Conservation (phyloP, 306 rosid species). For the Medicago truncatula region DNA sequence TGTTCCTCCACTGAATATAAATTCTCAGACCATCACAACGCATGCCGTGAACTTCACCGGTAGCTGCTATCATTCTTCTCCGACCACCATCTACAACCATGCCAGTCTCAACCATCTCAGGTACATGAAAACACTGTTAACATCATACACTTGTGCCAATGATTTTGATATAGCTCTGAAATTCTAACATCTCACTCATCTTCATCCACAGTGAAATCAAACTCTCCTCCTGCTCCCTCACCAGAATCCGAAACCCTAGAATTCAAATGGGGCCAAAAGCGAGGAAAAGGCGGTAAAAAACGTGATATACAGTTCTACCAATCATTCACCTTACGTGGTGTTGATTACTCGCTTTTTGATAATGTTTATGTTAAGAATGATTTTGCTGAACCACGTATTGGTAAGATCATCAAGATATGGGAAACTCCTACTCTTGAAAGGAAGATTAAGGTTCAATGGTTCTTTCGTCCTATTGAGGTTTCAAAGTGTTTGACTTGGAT, state of each 20-base stretch:
- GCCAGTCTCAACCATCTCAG: neutral
- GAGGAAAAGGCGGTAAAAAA: slow-evolving; percentile 61
- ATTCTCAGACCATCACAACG: no score
- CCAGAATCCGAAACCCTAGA: slow-evolving; percentile 40
- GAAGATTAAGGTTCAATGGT: slow-evolving; percentile 79
- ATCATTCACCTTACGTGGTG: slow-evolving; percentile 67
- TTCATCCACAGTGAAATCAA: slow-evolving; percentile 48
- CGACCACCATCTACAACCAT: neutral
- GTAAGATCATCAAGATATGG: slow-evolving; percentile 78
- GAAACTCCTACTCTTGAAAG: slow-evolving; percentile 49
- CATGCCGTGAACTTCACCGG: no score
- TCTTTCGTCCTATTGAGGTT: slow-evolving; percentile 73
- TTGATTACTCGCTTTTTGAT: slow-evolving; percentile 63
- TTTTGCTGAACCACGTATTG: slow-evolving; percentile 64
- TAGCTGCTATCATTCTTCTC: no score
- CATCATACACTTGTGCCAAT: neutral
- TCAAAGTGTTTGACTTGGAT: slow-evolving; percentile 43
- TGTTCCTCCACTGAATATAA: no score
- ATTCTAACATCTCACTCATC: neutral
- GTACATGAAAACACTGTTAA: neutral
- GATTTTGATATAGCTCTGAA: neutral
- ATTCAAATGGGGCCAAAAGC: slow-evolving; percentile 70
- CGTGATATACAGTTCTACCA: slow-evolving; percentile 63
- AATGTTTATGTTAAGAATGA: slow-evolving; percentile 61
- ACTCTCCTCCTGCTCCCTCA: neutral